These are phyloP conservation scores for Coffea humblotiana DNA, from an alignment of 305 asterid genomes.

Conservation along the genomic window DNA sequence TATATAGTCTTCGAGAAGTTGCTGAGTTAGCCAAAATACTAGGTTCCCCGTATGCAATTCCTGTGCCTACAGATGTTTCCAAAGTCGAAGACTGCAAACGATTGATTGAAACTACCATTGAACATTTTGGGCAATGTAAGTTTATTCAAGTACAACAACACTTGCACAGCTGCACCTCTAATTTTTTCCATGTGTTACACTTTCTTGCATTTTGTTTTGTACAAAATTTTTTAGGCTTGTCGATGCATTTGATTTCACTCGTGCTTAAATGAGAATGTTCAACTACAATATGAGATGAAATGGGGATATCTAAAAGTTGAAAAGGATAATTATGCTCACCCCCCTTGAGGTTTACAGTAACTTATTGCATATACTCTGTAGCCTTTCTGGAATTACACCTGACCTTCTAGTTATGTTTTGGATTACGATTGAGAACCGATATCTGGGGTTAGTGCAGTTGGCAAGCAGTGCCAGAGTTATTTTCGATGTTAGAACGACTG, in stretches of 20 bases:
- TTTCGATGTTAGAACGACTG: background rate
- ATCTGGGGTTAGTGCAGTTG: background rate
- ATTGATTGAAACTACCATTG: conserved; percentile 45
- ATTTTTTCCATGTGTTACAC: too few species aligned
- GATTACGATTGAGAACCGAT: background rate
- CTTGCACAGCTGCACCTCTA: too few species aligned
- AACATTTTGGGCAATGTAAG: conserved; percentile 57
- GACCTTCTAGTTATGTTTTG: background rate
- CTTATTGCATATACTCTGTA: too few species aligned
- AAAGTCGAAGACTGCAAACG: conserved; percentile 49
- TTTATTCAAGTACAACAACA: background rate
- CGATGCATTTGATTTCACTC: too few species aligned
- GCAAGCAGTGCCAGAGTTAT: background rate
- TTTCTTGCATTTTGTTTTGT: too few species aligned
- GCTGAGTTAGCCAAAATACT: conserved; percentile 46
- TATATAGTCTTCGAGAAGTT: conserved; percentile 42
- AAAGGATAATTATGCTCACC: too few species aligned
- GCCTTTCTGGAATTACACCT: too few species aligned
- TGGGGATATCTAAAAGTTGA: too few species aligned
- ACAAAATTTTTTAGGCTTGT: too few species aligned
- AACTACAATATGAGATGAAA: too few species aligned
- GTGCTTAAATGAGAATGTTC: too few species aligned
- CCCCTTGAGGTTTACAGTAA: too few species aligned
- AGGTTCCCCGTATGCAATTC: conserved; percentile 59
- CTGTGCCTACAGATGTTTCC: conserved; percentile 53